Conservation (phyloP, 2,329 filamentous ascomycete genomes). For the Pseudocercospora fuligena region DNA sequence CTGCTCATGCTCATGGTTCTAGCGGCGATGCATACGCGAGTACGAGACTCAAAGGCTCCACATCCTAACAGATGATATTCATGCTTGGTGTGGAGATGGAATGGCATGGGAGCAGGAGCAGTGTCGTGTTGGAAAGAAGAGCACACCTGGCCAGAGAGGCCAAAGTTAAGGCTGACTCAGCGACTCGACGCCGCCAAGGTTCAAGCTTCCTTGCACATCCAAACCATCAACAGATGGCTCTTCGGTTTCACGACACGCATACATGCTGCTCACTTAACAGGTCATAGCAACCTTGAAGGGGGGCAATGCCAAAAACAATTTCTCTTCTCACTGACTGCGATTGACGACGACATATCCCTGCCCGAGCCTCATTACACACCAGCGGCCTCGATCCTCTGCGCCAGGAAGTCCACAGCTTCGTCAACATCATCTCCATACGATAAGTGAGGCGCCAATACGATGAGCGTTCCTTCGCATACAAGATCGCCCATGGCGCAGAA, state of each 20-base stretch:
- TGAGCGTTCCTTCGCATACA: conserved; percentile 42
- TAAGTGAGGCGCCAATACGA: conserved; percentile 40
- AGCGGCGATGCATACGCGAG: background rate
- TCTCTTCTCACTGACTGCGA: background rate
- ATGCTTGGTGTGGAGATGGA: background rate
- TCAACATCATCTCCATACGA: conserved; percentile 29
- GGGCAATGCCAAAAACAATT: background rate
- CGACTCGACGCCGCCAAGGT: background rate
- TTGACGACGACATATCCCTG: background rate
- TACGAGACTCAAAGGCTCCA: background rate
- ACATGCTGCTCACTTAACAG: background rate
- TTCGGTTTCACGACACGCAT: background rate
- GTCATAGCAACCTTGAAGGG: background rate
- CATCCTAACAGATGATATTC: background rate
- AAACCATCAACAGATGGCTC: background rate
- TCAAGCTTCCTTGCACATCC: background rate
- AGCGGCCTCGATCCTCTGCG: conserved; percentile 6
- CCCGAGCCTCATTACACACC: background rate
- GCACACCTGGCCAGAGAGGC: too few species aligned
- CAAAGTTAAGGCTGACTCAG: background rate
- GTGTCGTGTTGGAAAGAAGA: background rate
- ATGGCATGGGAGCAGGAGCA: background rate
- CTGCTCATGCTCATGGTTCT: background rate
- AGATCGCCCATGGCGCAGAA: conserved; percentile 42
- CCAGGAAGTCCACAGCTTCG: conserved; percentile 11